Evolutionary conservation across 108 stramenopile genomes (phyloP).

Genomic region (Nitzschia inconspicua): DNA sequence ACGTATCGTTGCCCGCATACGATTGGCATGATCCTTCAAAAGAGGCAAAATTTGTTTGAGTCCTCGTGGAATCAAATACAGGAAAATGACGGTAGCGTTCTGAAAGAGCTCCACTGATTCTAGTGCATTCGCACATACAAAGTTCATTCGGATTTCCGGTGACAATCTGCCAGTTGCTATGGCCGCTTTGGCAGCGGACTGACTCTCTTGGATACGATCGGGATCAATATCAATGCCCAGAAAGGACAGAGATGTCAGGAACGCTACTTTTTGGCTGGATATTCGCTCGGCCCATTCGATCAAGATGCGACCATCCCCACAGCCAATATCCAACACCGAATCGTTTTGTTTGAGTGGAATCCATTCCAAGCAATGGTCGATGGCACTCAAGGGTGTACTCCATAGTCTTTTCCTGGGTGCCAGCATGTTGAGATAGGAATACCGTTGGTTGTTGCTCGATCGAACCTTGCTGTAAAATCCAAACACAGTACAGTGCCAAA

Average conservation of each 20-base stretch:
- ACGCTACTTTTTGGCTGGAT: background rate
- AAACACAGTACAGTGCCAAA: too few relatives aligned
- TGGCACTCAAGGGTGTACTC: slow-evolving; percentile 62
- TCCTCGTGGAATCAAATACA: slow-evolving; percentile 85
- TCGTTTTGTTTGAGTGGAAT: slow-evolving; percentile 24
- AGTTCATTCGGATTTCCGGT: slow-evolving; percentile 28
- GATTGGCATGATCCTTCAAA: background rate
- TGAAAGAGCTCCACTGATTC: slow-evolving; percentile 36
- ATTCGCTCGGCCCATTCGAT: slow-evolving; percentile 54
- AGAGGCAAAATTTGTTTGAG: slow-evolving; percentile 59
- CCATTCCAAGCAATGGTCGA: slow-evolving; percentile 45
- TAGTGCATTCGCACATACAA: slow-evolving; percentile 67
- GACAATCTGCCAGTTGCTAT: background rate
- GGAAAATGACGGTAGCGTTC: slow-evolving; percentile 64
- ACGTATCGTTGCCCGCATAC: background rate
- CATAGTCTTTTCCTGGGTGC: slow-evolving; percentile 66
- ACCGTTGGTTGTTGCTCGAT: too few relatives aligned
- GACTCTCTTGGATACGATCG: slow-evolving; percentile 39
- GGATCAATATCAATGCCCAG: slow-evolving; percentile 80
- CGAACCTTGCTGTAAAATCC: too few relatives aligned
- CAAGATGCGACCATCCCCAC: slow-evolving; percentile 81
- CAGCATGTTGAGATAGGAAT: too few relatives aligned
- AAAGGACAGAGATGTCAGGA: slow-evolving; percentile 20
- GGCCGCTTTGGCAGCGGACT: background rate
- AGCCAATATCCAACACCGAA: slow-evolving; percentile 75